A percentile compares a stretch with the other conserved stretches of the same genome.
phyloP scores from a whole-genome alignment of 495 filamentous ascomycete species.

The Penicillium herquei region DNA sequence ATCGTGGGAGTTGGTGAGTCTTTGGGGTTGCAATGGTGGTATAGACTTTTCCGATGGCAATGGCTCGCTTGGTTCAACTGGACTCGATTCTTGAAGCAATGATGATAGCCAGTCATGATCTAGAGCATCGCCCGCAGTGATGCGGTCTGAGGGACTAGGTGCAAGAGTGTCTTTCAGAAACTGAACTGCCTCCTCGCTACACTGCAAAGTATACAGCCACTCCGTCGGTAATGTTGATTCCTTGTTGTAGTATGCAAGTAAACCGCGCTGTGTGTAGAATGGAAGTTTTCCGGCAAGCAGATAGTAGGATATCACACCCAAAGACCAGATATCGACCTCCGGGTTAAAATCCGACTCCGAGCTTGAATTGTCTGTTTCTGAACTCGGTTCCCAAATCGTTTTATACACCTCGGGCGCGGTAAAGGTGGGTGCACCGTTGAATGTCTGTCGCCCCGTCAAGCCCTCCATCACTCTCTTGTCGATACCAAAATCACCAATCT shows the following conservation, averaged over 20 bases:
- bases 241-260: constrained; percentile 8
- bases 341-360: neutral
- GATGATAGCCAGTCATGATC: constrained; percentile 9
- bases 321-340: constrained; percentile 12
- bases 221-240: constrained; percentile 2
- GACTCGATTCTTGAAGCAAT: constrained; percentile 4
- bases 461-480: constrained; percentile 32
- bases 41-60: neutral
- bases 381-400: neutral
- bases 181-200: constrained; percentile 1
- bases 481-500: constrained; percentile 55
- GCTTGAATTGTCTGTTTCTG: neutral
- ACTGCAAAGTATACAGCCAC: neutral
- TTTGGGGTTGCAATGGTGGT: neutral
- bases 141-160: neutral
- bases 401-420: constrained; percentile 38
- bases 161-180: constrained; percentile 5
- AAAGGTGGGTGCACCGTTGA: constrained; percentile 32
- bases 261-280: neutral
- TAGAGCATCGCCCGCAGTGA: constrained; percentile 5
- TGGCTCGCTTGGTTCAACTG: neutral
- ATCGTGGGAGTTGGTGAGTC: neutral
- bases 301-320: constrained; percentile 9
- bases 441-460: constrained; percentile 20
- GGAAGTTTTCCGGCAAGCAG: constrained; percentile 7